Percentiles rank a stretch among this genome's conserved stretches.
Conservation (phyloP, 2,329 filamentous ascomycete species). For the Aspergillus awamori region DNA sequence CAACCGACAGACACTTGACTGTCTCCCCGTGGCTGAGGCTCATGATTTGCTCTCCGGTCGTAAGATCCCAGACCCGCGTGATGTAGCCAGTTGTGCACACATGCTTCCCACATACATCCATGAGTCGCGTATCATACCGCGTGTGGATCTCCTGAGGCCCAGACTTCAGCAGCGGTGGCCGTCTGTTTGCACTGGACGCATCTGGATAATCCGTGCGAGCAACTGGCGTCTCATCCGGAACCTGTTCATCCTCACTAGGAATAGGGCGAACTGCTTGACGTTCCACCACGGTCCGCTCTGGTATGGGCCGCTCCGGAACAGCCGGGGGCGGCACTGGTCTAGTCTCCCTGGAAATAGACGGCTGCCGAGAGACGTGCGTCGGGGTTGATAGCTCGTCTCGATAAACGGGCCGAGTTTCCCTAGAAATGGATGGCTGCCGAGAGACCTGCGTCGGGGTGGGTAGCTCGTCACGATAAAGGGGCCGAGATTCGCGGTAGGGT, state of each 20-base stretch:
- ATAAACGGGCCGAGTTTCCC: conserved; percentile 16
- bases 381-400: conserved; percentile 25
- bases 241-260: conserved; percentile 56
- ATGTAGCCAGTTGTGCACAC: conserved; percentile 85
- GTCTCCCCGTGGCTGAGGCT: conserved; percentile 83
- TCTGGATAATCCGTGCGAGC: conserved; percentile 75
- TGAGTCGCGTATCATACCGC: conserved; percentile 81
- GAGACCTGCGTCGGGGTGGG: conserved; percentile 26
- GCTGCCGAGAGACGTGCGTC: conserved; percentile 28
- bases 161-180: conserved; percentile 73
- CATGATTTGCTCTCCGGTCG: conserved; percentile 79
- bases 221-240: conserved; percentile 54
- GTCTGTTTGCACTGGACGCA: conserved; percentile 77
- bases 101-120: conserved; percentile 85
- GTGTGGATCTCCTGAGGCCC: conserved; percentile 76
- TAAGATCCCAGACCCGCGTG: conserved; percentile 84
- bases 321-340: conserved; percentile 24
- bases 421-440: conserved; percentile 30
- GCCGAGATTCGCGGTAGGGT: conserved; percentile 20
- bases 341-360: conserved; percentile 33
- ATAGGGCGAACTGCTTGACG: conserved; percentile 35
- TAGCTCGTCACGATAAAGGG: conserved; percentile 19
- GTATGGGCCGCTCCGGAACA: conserved; percentile 25
- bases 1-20: conserved; percentile 75
- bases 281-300: conserved; percentile 27